Conservation (phyloP, 2,329 filamentous ascomycete genomes). For the Knufia petricola region DNA sequence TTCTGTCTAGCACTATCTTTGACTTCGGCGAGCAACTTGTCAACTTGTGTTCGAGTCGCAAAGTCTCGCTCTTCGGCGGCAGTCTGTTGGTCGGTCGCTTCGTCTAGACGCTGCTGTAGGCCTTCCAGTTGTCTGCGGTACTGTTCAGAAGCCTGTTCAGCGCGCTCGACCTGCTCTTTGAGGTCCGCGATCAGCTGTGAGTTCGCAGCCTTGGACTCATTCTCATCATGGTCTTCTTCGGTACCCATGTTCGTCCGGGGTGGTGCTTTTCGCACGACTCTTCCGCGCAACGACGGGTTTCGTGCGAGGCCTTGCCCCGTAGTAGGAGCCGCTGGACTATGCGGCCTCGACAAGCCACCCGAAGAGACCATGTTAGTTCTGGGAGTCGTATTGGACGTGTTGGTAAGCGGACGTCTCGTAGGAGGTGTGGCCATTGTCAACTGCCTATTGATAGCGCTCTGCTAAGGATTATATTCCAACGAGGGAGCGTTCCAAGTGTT, state of each 20-base stretch:
- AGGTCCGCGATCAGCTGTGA: conserved; percentile 72
- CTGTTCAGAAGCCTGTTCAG: conserved; percentile 67
- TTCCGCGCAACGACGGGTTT: conserved; percentile 39
- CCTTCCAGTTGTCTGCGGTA: conserved; percentile 77
- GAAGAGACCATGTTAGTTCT: conserved; percentile 23
- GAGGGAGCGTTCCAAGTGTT: not conserved
- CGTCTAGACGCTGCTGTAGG: conserved; percentile 75
- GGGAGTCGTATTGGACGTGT: conserved; percentile 16
- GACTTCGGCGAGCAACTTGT: conserved; percentile 73
- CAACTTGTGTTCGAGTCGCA: conserved; percentile 74
- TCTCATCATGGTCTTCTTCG: conserved; percentile 45
- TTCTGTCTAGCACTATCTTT: conserved; percentile 73
- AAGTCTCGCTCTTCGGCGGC: conserved; percentile 81
- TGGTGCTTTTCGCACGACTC: conserved; percentile 28
- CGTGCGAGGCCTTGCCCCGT: conserved; percentile 58
- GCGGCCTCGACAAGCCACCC: conserved; percentile 15
- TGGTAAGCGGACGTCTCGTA: conserved; percentile 16
- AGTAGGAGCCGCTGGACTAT: conserved; percentile 13
- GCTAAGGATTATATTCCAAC: not conserved
- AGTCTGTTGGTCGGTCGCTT: conserved; percentile 70
- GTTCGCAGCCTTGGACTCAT: conserved; percentile 70
- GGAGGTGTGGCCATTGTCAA: conserved; percentile 15
- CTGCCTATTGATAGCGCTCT: not conserved
- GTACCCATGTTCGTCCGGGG: conserved; percentile 25
- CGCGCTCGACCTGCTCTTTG: conserved; percentile 69